A percentile compares a stretch with the other conserved stretches of the same genome.
These are phyloP conservation scores for Ormosia emarginata DNA, from an alignment of 306 rosid species.

Conservation along the genomic window DNA sequence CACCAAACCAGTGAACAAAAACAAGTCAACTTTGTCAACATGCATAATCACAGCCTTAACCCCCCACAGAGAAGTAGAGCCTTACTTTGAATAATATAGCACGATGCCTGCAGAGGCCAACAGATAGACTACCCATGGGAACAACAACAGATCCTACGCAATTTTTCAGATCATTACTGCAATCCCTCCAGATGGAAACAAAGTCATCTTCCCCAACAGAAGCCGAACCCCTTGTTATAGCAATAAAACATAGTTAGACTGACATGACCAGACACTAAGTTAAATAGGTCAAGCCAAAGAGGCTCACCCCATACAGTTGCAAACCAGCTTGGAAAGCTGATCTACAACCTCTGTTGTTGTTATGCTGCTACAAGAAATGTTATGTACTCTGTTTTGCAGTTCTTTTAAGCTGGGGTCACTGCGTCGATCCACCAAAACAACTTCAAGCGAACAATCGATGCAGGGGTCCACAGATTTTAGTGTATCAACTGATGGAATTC, in stretches of 20 bases:
- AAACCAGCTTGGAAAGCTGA: conserved; percentile 88
- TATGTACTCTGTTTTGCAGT: conserved; percentile 61
- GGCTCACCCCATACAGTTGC: conserved; percentile 91
- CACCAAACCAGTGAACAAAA: conserved; percentile 8
- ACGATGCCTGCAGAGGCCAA: conserved; percentile 98
- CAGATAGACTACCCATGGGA: conserved; percentile 89
- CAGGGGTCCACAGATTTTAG: conserved; percentile 69
- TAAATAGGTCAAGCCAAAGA: conserved; percentile 24
- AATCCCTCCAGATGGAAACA: conserved; percentile 71
- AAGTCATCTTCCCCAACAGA: conserved; percentile 68
- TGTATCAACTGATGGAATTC: conserved; percentile 81
- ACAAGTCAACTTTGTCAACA: conserved; percentile 6
- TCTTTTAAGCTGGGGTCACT: conserved; percentile 86
- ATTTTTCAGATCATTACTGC: conserved; percentile 77
- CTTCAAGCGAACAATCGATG: conserved; percentile 71
- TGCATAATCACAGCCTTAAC: conserved; percentile 18
- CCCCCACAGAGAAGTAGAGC: conserved; percentile 10
- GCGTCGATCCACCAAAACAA: conserved; percentile 70
- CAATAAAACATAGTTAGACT: conserved; percentile 48
- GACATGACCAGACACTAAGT: conserved; percentile 25
- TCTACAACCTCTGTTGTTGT: conserved; percentile 84
- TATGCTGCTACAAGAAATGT: conserved; percentile 66
- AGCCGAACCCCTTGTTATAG: conserved; percentile 82
- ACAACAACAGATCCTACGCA: conserved; percentile 90
- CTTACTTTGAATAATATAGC: conserved; percentile 93